A percentile compares a stretch with the other conserved stretches of the same genome.
phyloP scores from a whole-genome alignment of 495 filamentous ascomycete genomes.

The Platismatia glauca region DNA sequence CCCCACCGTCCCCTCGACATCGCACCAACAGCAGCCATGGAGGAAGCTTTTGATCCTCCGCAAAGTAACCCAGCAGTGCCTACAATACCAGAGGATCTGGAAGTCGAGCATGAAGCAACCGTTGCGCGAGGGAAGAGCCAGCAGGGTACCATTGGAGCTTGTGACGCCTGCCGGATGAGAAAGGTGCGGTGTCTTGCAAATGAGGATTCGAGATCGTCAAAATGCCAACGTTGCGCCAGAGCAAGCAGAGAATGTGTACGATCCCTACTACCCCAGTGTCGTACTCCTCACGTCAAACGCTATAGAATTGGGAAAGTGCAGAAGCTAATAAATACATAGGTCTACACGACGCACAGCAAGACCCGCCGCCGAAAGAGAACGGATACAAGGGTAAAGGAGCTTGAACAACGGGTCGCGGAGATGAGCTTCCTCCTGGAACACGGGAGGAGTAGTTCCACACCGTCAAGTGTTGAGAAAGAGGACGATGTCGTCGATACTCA shows the following conservation, averaged over 20 bases:
- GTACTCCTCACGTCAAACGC: not conserved
- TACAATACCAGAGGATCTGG: conserved; percentile 4
- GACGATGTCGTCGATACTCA: not conserved
- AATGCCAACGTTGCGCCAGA: conserved; percentile 78
- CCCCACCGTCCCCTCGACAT: not conserved
- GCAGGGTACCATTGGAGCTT: conserved; percentile 19
- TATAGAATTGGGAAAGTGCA: not conserved
- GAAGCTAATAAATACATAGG: not conserved
- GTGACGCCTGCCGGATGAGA: conserved; percentile 19
- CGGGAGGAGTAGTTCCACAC: conserved; percentile 6
- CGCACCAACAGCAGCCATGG: not conserved
- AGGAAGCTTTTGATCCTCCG: not conserved
- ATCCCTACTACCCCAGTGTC: not conserved
- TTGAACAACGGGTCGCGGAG: conserved; percentile 82
- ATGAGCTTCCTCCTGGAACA: conserved; percentile 20
- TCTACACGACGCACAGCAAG: conserved; percentile 73
- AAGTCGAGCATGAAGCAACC: not conserved
- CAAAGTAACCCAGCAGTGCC: not conserved
- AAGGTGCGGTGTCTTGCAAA: conserved; percentile 21
- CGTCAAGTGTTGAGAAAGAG: conserved; percentile 5
- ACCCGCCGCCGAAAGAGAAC: conserved; percentile 83
- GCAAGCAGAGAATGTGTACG: conserved; percentile 58
- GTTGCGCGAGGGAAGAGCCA: not conserved
- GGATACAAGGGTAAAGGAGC: conserved; percentile 80
- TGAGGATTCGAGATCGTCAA: conserved; percentile 13